phyloP scores from a whole-genome alignment of 164 flowering plant genomes.

The Houttuynia cordata region DNA sequence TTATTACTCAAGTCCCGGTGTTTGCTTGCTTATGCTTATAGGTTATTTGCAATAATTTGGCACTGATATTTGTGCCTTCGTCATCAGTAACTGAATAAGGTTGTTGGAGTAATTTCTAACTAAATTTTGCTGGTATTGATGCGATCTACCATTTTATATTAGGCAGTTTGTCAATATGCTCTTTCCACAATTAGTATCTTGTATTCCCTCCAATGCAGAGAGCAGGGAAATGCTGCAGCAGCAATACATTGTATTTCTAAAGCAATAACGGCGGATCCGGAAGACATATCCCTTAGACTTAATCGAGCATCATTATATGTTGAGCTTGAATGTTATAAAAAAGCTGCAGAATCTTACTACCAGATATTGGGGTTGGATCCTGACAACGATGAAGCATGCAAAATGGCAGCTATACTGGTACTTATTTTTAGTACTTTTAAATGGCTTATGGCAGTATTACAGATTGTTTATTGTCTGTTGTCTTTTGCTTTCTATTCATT shows the following conservation, averaged over 20 bases:
- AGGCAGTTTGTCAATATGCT: too few species aligned
- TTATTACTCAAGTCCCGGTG: too few species aligned
- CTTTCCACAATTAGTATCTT: neutral
- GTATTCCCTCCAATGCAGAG: constrained; percentile 20
- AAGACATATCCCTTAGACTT: constrained; percentile 35
- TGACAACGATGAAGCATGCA: constrained; percentile 45
- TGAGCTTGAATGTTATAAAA: constrained; percentile 47
- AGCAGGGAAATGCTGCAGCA: constrained; percentile 43
- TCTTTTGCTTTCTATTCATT: neutral
- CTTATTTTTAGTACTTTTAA: neutral
- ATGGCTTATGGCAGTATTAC: neutral
- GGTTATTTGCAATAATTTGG: too few species aligned
- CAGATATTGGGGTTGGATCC: constrained; percentile 42
- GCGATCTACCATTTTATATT: too few species aligned
- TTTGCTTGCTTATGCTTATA: too few species aligned
- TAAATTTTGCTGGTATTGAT: too few species aligned
- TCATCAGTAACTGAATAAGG: too few species aligned
- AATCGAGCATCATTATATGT: constrained; percentile 46
- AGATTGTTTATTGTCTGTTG: neutral
- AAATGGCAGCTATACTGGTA: constrained; percentile 34
- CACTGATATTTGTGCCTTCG: too few species aligned
- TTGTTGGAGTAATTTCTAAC: too few species aligned
- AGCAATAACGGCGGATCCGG: constrained; percentile 70
- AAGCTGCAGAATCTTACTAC: constrained; percentile 68
- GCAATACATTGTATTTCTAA: constrained; percentile 59